Evolutionary conservation across 192 early-diverging fungal species (phyloP).

Genomic region (Gamsiella multidivaricata): DNA sequence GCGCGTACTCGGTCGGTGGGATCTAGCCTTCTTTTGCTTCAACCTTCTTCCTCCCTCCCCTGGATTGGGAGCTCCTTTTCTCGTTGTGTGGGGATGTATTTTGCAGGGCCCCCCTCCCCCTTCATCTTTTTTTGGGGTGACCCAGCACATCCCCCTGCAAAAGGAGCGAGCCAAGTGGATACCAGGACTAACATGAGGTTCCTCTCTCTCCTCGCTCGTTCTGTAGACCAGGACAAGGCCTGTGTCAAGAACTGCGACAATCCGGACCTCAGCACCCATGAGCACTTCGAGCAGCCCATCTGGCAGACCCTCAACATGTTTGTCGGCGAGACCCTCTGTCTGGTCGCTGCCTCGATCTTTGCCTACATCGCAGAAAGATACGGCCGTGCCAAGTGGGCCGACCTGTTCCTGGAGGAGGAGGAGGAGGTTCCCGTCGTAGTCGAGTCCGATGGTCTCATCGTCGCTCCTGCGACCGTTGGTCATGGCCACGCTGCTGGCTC

Average conservation of each 20-base stretch:
- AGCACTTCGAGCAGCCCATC: slow-evolving; percentile 96
- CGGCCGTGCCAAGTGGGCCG: slow-evolving; percentile 38
- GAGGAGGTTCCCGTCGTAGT: slow-evolving; percentile 35
- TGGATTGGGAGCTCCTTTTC: no score
- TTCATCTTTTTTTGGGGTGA: no score
- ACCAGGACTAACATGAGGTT: no score
- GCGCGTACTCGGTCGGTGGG: no score
- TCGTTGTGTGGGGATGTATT: no score
- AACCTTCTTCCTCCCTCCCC: no score
- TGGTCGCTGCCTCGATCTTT: slow-evolving; percentile 72
- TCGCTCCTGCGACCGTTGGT: slow-evolving; percentile 35
- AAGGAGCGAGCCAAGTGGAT: no score
- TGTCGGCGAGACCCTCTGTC: slow-evolving; percentile 87
- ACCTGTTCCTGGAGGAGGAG: slow-evolving; percentile 23
- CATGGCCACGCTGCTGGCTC: slow-evolving; percentile 9
- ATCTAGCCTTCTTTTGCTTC: no score
- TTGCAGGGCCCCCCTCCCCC: no score
- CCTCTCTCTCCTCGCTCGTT: slow-evolving; percentile 3
- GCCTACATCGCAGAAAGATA: slow-evolving; percentile 32
- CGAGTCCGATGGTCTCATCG: slow-evolving; percentile 55
- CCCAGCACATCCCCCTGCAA: no score
- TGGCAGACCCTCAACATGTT: slow-evolving; percentile 99
- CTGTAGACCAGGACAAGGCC: slow-evolving; percentile 84
- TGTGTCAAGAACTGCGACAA: slow-evolving; percentile 92
- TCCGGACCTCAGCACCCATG: slow-evolving; percentile 70